Evolutionary conservation across 179 eudicot species (phyloP).

Genomic region (Amaranthus tricolor): DNA sequence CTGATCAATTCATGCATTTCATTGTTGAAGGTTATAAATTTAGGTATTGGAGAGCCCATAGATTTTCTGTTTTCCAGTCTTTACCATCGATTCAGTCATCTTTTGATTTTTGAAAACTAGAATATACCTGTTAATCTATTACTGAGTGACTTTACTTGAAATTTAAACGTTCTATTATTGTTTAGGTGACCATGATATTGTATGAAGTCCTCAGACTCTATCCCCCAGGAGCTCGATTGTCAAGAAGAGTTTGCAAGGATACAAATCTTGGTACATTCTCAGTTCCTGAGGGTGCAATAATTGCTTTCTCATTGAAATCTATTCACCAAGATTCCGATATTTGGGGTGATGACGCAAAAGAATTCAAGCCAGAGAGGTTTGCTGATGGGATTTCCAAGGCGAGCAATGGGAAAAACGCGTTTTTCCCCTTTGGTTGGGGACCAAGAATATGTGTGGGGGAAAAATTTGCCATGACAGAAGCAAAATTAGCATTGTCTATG

Average conservation of each 20-base stretch:
- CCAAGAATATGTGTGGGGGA: slow-evolving; percentile 26
- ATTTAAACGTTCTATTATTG: no score
- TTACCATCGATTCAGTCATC: no score
- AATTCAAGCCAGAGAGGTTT: slow-evolving; percentile 28
- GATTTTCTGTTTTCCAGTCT: no score
- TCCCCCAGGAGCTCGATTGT: slow-evolving; percentile 3
- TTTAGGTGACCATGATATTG: slow-evolving; percentile 23
- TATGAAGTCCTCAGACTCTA: slow-evolving; percentile 20
- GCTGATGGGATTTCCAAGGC: slow-evolving; percentile 28
- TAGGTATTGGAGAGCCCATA: no score
- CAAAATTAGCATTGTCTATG: slow-evolving; percentile 19
- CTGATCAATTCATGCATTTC: no score
- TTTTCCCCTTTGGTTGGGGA: slow-evolving; percentile 22
- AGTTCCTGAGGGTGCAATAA: slow-evolving; percentile 17
- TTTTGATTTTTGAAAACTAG: no score
- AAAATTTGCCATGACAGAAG: slow-evolving; percentile 19
- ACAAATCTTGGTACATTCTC: slow-evolving; percentile 2
- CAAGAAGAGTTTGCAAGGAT: slow-evolving; percentile 24
- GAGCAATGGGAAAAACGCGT: slow-evolving; percentile 1
- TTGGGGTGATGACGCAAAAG: slow-evolving; percentile 28
- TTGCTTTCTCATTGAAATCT: slow-evolving; percentile 5
- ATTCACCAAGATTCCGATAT: slow-evolving; percentile 17
- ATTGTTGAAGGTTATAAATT: no score
- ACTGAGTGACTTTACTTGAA: no score
- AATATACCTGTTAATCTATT: no score